Evolutionary conservation across 805 yeast genomes (phyloP).

Genomic region (Sugiyamaella marilandica): DNA sequence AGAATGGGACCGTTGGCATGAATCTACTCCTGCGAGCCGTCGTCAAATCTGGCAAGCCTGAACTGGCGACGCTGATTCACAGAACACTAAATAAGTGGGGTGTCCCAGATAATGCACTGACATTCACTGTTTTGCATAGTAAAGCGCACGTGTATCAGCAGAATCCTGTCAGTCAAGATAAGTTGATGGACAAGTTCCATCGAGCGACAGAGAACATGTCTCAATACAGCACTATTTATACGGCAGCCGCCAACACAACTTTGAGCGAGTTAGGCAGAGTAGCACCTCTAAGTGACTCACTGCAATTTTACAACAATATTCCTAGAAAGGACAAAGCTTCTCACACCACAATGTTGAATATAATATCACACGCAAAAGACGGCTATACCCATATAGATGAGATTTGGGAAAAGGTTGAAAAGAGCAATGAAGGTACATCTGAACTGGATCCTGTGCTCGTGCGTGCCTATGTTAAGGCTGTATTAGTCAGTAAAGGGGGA

Average conservation of each 20-base stretch:
- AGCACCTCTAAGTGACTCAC: conserved; percentile 1
- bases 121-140: conserved; percentile 4
- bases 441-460: not conserved
- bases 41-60: not conserved
- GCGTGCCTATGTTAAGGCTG: not conserved
- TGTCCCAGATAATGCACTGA: conserved; percentile 12
- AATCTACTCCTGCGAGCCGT: conserved; percentile 14
- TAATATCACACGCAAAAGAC: not conserved
- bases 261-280: not conserved
- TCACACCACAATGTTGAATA: conserved; percentile 12
- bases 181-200: not conserved
- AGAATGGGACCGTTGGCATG: conserved; percentile 20
- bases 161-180: not conserved
- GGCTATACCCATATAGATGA: not conserved
- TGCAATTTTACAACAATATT: conserved; percentile 7
- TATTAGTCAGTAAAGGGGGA: not conserved
- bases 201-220: not conserved
- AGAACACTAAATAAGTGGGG: conserved; percentile 20
- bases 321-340: conserved; percentile 7
- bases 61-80: conserved; percentile 13
- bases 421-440: not conserved
- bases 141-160: not conserved
- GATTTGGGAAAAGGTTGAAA: not conserved
- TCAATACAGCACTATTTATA: not conserved
- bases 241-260: conserved; percentile 3